Evolutionary conservation across 345 rosid genomes (phyloP).

Genomic region (Turnera subulata): DNA sequence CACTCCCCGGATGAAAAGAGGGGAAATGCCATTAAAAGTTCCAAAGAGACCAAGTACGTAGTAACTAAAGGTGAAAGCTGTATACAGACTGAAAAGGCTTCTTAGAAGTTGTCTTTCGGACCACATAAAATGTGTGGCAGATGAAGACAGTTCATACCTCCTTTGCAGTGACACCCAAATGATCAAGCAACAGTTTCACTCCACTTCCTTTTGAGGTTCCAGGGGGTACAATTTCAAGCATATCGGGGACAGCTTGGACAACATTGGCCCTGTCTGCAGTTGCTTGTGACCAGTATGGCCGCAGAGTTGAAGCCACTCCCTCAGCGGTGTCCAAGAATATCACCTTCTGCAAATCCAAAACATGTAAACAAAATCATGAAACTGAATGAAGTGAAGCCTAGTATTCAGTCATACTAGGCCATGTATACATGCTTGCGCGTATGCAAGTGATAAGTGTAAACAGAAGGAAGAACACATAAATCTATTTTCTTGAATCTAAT

Average conservation of each 20-base stretch:
- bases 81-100: no score
- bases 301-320: constrained; percentile 53
- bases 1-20: background rate
- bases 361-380: background rate
- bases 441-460: no score
- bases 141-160: constrained; percentile 47
- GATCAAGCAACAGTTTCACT: constrained; percentile 66
- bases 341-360: constrained; percentile 56
- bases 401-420: background rate
- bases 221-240: constrained; percentile 84
- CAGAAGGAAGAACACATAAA: background rate
- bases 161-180: constrained; percentile 58
- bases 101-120: no score
- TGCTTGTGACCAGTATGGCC: constrained; percentile 89
- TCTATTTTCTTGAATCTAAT: background rate
- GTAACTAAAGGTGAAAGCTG: background rate
- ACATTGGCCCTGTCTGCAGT: constrained; percentile 57
- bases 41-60: background rate
- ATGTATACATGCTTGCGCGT: background rate
- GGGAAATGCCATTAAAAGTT: background rate
- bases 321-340: constrained; percentile 68
- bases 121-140: no score
- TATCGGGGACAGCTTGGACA: constrained; percentile 75
- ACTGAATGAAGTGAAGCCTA: no score
- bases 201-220: constrained; percentile 89